Evolutionary conservation across 2,329 filamentous ascomycete genomes (phyloP).

Genomic region (Camillea tinctor): DNA sequence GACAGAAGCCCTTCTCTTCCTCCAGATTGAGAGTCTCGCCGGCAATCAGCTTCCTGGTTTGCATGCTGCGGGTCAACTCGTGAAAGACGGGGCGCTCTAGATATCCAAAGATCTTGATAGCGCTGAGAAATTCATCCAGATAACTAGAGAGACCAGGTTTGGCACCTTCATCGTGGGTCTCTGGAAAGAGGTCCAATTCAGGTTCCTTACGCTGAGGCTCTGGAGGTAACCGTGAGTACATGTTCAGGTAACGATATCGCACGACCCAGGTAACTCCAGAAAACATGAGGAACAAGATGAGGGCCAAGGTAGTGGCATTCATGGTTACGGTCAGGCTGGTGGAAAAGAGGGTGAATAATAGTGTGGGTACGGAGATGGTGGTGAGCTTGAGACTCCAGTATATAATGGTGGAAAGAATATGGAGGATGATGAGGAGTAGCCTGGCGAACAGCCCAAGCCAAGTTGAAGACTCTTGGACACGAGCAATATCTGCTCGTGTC

Average conservation of each 20-base stretch:
- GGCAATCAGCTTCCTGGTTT: slow-evolving; percentile 92
- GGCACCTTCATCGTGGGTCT: slow-evolving; percentile 82
- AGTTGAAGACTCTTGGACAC: slow-evolving; percentile 36
- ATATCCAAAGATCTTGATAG: slow-evolving; percentile 98
- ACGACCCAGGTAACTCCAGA: slow-evolving; percentile 94
- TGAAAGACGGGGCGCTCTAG: slow-evolving; percentile 96
- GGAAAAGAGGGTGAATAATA: slow-evolving; percentile 63
- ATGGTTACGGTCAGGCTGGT: slow-evolving; percentile 93
- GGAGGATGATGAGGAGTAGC: slow-evolving; percentile 54
- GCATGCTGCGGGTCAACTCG: slow-evolving; percentile 96
- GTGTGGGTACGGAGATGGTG: slow-evolving; percentile 84
- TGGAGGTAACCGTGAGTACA: slow-evolving; percentile 90
- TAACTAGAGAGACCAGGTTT: slow-evolving; percentile 96
- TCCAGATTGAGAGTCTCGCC: slow-evolving; percentile 93
- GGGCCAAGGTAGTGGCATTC: slow-evolving; percentile 84
- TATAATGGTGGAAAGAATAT: slow-evolving; percentile 55
- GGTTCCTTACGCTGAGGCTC: slow-evolving; percentile 96
- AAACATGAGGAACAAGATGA: slow-evolving; percentile 74
- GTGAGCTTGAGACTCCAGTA: slow-evolving; percentile 84
- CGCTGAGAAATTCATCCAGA: slow-evolving; percentile 94
- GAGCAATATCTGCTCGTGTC: slow-evolving; percentile 22
- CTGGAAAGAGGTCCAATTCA: slow-evolving; percentile 91
- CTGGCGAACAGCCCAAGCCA: slow-evolving; percentile 59
- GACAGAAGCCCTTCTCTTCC: slow-evolving; percentile 96
- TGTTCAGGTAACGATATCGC: slow-evolving; percentile 92